Evolutionary conservation across 2,329 filamentous ascomycete genomes (phyloP).

Genomic region (Arthrobotrys conoides): DNA sequence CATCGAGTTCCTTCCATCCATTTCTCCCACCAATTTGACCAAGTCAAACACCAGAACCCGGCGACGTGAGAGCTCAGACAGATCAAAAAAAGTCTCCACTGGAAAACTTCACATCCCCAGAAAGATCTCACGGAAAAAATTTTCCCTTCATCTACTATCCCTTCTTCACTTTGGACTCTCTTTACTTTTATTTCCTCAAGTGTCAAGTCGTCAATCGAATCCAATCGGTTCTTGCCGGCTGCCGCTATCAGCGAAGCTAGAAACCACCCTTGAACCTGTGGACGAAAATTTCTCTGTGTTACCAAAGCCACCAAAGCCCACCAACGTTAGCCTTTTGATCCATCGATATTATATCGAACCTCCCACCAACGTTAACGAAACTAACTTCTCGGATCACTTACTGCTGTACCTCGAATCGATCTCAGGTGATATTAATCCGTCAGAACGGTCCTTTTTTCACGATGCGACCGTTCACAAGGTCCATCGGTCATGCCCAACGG

Average conservation of each 20-base stretch:
- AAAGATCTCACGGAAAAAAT: neutral
- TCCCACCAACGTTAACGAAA: neutral
- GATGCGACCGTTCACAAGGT: constrained; percentile 56
- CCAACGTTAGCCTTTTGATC: neutral
- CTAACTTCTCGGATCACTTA: neutral
- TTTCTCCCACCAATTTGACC: neutral
- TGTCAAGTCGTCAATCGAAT: neutral
- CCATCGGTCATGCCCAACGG: constrained; percentile 55
- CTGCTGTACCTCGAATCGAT: neutral
- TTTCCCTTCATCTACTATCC: neutral
- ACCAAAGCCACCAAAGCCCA: constrained; percentile 1
- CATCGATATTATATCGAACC: too few relatives aligned
- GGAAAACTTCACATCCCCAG: constrained; percentile 7
- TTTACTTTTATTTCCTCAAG: neutral
- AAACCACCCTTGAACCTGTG: neutral
- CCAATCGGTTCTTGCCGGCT: constrained; percentile 12
- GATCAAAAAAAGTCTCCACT: neutral
- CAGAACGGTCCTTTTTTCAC: constrained; percentile 3
- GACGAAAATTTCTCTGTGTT: constrained; percentile 38
- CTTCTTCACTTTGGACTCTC: neutral
- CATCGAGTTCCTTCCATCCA: constrained; percentile 33
- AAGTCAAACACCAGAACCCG: neutral
- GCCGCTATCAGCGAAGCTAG: too few relatives aligned
- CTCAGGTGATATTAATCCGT: neutral
- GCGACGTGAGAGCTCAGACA: constrained; percentile 16